Evolutionary conservation across 2,329 filamentous ascomycete species (phyloP), one percentile per base, ranked within the genome.

Genomic region (Venturia effusa): DNA sequence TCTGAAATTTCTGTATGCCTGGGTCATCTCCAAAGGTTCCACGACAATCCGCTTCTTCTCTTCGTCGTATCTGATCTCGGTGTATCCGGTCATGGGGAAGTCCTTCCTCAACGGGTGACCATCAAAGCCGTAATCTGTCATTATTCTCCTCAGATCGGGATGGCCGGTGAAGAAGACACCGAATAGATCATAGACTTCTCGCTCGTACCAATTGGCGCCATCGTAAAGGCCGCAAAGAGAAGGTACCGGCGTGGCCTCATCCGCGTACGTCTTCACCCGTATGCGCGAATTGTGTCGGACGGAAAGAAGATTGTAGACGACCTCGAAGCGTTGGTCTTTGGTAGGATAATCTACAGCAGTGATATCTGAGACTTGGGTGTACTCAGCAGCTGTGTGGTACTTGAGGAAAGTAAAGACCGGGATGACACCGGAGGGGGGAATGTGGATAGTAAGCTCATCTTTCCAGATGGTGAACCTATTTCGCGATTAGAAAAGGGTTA

Each of bases 11-110:
- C 94, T 87, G 86, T 95, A 99, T 8, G 95, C 94, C 79, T 99
- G 94, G 17, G 94, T 97, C 77, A 99, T 84, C 81, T 99, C 94
- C 61, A 99, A 82, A 48, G 95, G 94, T 82, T 99, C 95, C 39
- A 95, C 93, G 66, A 99, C 93, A 74, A 99, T 97, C 67, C 94
- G 86, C 86, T 99, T 99, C 89, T 97, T 99, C 84, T 99, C 95
- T 80, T 99, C 94, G 70, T 99, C 94, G 74, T 95, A 99, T 73
- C 94, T 85, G 69, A 99, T 88, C 81, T 99, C 95, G 40, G 94
- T 99, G 81, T 99, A 99, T 59, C 94, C 94, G 2, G 94, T 97
- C 75, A 99, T 80, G 27, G 94, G 94, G 81, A 99, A 99, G 75
- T 99, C 94, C 81, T 99, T 99, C 74, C 95, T 86, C 74, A 99